Conservation (phyloP, 208 protist species). For the Vickermania ingenoplastis region DNA sequence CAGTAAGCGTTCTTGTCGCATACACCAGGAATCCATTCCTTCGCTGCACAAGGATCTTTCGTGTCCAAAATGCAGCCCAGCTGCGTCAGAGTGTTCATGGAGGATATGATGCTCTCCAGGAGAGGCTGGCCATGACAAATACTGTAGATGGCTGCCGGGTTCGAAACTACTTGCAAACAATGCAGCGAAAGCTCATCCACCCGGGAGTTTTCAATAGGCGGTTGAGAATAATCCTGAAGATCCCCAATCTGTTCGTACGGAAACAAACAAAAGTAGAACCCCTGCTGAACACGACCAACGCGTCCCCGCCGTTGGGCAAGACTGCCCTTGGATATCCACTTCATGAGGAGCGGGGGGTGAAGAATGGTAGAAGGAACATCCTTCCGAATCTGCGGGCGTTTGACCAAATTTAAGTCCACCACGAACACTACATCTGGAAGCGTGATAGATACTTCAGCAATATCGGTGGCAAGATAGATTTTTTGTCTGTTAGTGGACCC, state of each 20-base stretch:
- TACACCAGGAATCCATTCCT: slow-evolving; percentile 15
- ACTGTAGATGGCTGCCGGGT: slow-evolving; percentile 49
- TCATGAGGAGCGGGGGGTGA: slow-evolving; percentile 65
- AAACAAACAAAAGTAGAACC: slow-evolving; percentile 82
- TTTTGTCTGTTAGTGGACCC: slow-evolving; percentile 82
- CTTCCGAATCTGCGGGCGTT: slow-evolving; percentile 51
- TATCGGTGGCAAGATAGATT: slow-evolving; percentile 93
- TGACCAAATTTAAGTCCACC: slow-evolving; percentile 89
- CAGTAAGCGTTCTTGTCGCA: slow-evolving; percentile 16
- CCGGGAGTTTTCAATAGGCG: slow-evolving; percentile 42
- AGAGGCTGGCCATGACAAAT: slow-evolving; percentile 64
- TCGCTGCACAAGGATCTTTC: slow-evolving; percentile 13
- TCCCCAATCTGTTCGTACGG: slow-evolving; percentile 20
- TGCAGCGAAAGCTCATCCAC: slow-evolving; percentile 73
- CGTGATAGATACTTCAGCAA: slow-evolving; percentile 95
- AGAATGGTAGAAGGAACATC: slow-evolving; percentile 39
- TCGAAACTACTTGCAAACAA: slow-evolving; percentile 52
- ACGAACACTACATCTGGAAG: slow-evolving; percentile 94
- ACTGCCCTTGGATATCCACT: slow-evolving; percentile 61
- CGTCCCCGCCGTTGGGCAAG: slow-evolving; percentile 67
- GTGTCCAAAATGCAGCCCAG: slow-evolving; percentile 46
- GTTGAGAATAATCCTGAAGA: slow-evolving; percentile 26
- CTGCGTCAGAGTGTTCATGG: slow-evolving; percentile 51
- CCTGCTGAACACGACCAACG: slow-evolving; percentile 74
- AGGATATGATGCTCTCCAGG: slow-evolving; percentile 34